Base-by-base conservation (phyloP, 2,329 filamentous ascomycete genomes). In the Beauveria asiatica region DNA sequence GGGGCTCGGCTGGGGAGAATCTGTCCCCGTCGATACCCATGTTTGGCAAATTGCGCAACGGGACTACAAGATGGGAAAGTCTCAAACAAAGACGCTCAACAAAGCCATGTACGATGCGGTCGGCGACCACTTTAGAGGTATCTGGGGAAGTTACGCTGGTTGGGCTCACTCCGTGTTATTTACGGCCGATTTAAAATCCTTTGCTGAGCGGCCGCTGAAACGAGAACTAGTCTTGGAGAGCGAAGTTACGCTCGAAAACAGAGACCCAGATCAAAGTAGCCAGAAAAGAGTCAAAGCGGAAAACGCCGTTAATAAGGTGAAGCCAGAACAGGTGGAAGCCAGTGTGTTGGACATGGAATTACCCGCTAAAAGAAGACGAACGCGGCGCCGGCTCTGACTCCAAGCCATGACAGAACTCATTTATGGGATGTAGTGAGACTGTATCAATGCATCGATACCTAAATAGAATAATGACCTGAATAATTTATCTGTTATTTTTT, bases 151-250 rank as follows among this genome's bases (percentile, higher is more conserved):
- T 61, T 90, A 97, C 67, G 94, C 94, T 1, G 94, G 94, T 1
- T 99, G 95, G 95, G 94, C 95, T 10, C 94, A 99, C 75, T 96
- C 90, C 3, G 94, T 99, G 9, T 79, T 99, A 13, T 99, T 99
- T 69, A 96, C 94, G 0, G 95, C 94, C 0, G 92, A 99, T 69
- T 73, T 99, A 60, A 89, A 85, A 69, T 84, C 90, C 0, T 97
- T 97, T 68, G 87, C 92, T 0, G 88, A 90, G 65, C 80, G 82
- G 17, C 59, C 62, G 13, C 55, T 61, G 10, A 65, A 69, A 37
- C 33, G 63, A 37, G 62, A 62, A 21, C 21, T 13, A 1, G 44
- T 19, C 52, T 25, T 41, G 7, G 49, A 61, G 11, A 17, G 19
- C 21, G 27, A 46, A 44, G 27, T 13, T 49, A 52, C 53, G 6